These are phyloP conservation scores for Saccharomyces paradoxus DNA, from an alignment of 805 yeast genomes.

Conservation along the genomic window DNA sequence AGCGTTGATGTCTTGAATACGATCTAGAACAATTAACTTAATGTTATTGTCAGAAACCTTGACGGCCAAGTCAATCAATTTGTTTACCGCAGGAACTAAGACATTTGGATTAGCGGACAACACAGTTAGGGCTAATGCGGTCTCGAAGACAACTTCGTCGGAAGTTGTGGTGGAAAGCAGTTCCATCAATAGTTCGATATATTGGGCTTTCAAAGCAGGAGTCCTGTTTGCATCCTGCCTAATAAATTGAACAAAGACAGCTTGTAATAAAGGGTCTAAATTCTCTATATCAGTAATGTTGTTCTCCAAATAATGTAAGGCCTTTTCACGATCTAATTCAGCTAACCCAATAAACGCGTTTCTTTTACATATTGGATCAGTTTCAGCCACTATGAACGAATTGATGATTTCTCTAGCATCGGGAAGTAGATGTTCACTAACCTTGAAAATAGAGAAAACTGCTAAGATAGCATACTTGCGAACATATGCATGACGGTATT, in stretches of 20 bases:
- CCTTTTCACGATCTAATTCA: conserved; percentile 73
- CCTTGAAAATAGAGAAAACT: conserved; percentile 69
- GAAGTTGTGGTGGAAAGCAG: conserved; percentile 60
- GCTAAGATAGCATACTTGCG: conserved; percentile 96
- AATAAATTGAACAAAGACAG: conserved; percentile 85
- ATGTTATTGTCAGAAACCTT: conserved; percentile 94
- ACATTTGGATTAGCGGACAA: conserved; percentile 58
- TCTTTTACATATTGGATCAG: conserved; percentile 89
- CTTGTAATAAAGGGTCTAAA: conserved; percentile 76
- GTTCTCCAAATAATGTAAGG: conserved; percentile 73
- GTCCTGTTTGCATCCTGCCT: conserved; percentile 65
- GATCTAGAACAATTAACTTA: conserved; percentile 82
- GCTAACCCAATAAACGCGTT: conserved; percentile 88
- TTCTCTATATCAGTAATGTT: conserved; percentile 50
- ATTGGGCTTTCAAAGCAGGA: conserved; percentile 60
- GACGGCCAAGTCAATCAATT: conserved; percentile 79
- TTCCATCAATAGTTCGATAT: conserved; percentile 63
- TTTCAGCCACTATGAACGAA: conserved; percentile 68
- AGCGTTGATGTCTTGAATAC: conserved; percentile 67
- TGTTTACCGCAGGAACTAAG: conserved; percentile 70
- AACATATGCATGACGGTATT: conserved; percentile 95
- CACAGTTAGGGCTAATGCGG: conserved; percentile 68
- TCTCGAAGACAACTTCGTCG: conserved; percentile 70
- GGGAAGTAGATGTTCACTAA: conserved; percentile 80
- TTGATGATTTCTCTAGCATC: conserved; percentile 86